Base-by-base conservation (phyloP, 2,329 filamentous ascomycete species). In the Karstenula rhodostoma region DNA sequence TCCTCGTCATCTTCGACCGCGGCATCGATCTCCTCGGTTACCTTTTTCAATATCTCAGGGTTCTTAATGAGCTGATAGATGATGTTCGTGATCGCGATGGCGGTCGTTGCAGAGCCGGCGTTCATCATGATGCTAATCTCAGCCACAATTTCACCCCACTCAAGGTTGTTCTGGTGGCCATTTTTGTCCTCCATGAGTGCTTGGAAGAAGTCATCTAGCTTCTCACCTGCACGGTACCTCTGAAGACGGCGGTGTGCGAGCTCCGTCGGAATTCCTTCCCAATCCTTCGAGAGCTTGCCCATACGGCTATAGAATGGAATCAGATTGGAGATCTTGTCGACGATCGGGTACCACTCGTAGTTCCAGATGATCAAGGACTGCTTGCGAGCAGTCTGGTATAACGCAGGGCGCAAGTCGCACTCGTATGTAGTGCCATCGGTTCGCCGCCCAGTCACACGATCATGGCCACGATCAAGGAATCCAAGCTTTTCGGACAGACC, bases 171-270 rank as follows among this genome's bases (percentile, higher is more conserved):
- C 0, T 79, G 70, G 8, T 72, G 70, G 0, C 81, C 80, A 42
- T 80, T 79, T 62, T 82, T 82, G 61, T 81, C 80, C 49, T 83
- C 82, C 83, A 88, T 85, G 5, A 88, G 70, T 0, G 80, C 79
- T 55, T 82, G 78, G 76, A 88, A 87, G 73, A 88, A 87, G 65
- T 88, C 86, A 47, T 85, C 82, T 0, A 87, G 78, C 61, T 83
- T 84, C 71, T 88, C 85, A 25, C 85, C 85, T 0, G 74, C 75
- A 23, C 80, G 69, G 63, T 85, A 84, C 3, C 83, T 75, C 58
- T 78, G 66, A 19, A 85, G 68, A 0, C 83, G 78, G 42, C 81
- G 67, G 1, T 73, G 78, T 0, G 82, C 77, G 1, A 81, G 81
- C 46, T 82, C 80, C 54, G 79, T 77, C 1, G 84, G 80, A 56